These are phyloP conservation scores for Aurinia saxatilis DNA, from an alignment of 345 rosid species.

Conservation along the genomic window DNA sequence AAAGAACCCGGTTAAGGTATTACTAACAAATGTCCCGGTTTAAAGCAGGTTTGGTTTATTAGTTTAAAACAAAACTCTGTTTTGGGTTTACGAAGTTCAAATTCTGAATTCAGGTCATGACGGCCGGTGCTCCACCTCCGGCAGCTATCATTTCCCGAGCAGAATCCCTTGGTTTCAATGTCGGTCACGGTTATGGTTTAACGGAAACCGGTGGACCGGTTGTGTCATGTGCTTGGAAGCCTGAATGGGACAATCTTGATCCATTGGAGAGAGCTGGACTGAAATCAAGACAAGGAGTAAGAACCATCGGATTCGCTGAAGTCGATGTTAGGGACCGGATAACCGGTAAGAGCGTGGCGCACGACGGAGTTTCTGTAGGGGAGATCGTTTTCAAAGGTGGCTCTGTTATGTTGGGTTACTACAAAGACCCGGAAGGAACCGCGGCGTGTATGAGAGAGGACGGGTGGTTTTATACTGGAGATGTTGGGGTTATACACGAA, in stretches of 20 bases:
- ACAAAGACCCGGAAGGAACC: slow-evolving; percentile 45
- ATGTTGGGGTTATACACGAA: slow-evolving; percentile 47
- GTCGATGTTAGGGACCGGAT: slow-evolving; percentile 38
- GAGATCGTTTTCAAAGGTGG: slow-evolving; percentile 51
- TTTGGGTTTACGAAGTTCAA: neutral
- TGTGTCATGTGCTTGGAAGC: slow-evolving; percentile 50
- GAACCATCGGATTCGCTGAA: slow-evolving; percentile 29
- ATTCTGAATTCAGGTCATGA: slow-evolving; percentile 25
- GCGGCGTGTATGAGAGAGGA: slow-evolving; percentile 33
- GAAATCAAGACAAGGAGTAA: slow-evolving; percentile 54
- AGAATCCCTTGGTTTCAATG: slow-evolving; percentile 45
- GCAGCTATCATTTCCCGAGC: slow-evolving; percentile 36
- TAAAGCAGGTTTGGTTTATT: neutral
- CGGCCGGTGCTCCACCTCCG: slow-evolving; percentile 57
- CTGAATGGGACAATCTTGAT: slow-evolving; percentile 41
- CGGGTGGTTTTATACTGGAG: slow-evolving; percentile 65
- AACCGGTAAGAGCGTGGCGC: slow-evolving; percentile 39
- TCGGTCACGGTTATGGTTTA: slow-evolving; percentile 55
- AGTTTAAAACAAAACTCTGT: neutral
- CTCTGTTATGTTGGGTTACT: slow-evolving; percentile 55
- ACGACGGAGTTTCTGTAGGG: slow-evolving; percentile 44
- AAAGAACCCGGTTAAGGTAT: slow-evolving; percentile 35
- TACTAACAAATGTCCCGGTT: neutral
- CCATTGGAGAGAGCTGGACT: slow-evolving; percentile 34
- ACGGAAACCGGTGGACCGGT: slow-evolving; percentile 54